Base-by-base conservation (phyloP, 176 grass and related monocot species). In the Hyparrhenia diplandra region DNA sequence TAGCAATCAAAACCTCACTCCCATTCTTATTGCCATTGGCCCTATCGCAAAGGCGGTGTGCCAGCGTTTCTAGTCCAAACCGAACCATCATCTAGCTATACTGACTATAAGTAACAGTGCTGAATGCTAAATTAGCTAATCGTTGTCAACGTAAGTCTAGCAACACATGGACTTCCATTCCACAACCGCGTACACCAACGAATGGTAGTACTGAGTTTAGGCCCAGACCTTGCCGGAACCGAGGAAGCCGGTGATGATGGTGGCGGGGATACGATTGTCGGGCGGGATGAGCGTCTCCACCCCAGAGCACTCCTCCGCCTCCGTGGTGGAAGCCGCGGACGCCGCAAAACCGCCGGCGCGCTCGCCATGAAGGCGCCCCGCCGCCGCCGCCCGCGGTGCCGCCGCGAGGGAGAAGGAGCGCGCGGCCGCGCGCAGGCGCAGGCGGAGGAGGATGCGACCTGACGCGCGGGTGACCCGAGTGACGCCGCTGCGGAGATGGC, bases 211-310 rank as follows among this genome's bases (percentile, higher is more conserved):
- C 0, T 17, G 35, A 9, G 59, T 18, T 54, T 70, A 40, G 29
- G 35, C 1, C 9, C 43, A 79, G 60, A 99, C 96, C 92, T 99
- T 95, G 29, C 96, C 92, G 35, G 96, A 91, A 52, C 96, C 96
- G 29, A 99, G 89, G 84, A 99, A 95, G 47, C 96, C 96, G 7
- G 92, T 99, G 85, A 99, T 99, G 66, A 91, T 99, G 70, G 96
- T 99, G 74, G 92, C 96, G 0, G 92, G 96, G 79, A 99, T 93
- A 43, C 92, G 92, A 69, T 95, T 79, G 49, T 99, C 96, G 20
- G 90, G 86, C 2, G 88, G 92, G n/a, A 95, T 93, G 76, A 87
- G n/a, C 29, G 81, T 87, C 25, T 77, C 67, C 4, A 64, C 52
- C 13, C 55, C 92, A 1, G 81, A 13, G 12, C 42, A 18, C 25